Conservation (phyloP, 208 protist genomes). For the Acanthamoeba healyi region DNA sequence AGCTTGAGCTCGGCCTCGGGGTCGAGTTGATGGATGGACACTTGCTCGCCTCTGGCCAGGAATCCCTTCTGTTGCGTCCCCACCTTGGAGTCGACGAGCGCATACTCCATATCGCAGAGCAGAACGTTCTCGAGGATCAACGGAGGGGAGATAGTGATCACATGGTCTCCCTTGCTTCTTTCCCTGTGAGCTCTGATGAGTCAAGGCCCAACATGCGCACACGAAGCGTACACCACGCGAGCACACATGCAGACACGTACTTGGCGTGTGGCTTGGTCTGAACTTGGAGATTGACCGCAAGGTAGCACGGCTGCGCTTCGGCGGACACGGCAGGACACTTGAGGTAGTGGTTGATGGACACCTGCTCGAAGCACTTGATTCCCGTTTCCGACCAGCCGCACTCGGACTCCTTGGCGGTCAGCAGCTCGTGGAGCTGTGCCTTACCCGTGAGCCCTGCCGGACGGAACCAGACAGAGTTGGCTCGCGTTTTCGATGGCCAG, state of each 20-base stretch:
- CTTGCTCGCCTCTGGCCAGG: slow-evolving; percentile 52
- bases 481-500: slow-evolving; percentile 28
- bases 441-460: slow-evolving; percentile 25
- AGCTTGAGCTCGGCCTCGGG: slow-evolving; percentile 47
- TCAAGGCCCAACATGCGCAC: background rate
- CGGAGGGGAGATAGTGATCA: slow-evolving; percentile 62
- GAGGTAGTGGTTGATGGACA: slow-evolving; percentile 1
- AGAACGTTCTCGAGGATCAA: slow-evolving; percentile 73
- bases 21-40: slow-evolving; percentile 64
- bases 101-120: slow-evolving; percentile 71
- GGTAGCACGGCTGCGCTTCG: slow-evolving; percentile 29
- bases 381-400: slow-evolving; percentile 50
- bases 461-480: slow-evolving; percentile 66
- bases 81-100: slow-evolving; percentile 43
- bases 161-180: slow-evolving; percentile 36
- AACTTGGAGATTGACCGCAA: slow-evolving; percentile 28
- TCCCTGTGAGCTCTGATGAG: slow-evolving; percentile 9
- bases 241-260: slow-evolving; percentile 19
- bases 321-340: slow-evolving; percentile 38
- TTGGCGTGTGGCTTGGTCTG: slow-evolving; percentile 36
- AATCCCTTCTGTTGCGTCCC: slow-evolving; percentile 55
- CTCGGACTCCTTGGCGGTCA: slow-evolving; percentile 52
- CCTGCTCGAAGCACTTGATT: slow-evolving; percentile 40
- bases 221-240: background rate
- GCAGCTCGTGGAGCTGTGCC: background rate